phyloP scores from a whole-genome alignment of 2,329 filamentous ascomycete genomes.

The Colletotrichum lindemuthianum region DNA sequence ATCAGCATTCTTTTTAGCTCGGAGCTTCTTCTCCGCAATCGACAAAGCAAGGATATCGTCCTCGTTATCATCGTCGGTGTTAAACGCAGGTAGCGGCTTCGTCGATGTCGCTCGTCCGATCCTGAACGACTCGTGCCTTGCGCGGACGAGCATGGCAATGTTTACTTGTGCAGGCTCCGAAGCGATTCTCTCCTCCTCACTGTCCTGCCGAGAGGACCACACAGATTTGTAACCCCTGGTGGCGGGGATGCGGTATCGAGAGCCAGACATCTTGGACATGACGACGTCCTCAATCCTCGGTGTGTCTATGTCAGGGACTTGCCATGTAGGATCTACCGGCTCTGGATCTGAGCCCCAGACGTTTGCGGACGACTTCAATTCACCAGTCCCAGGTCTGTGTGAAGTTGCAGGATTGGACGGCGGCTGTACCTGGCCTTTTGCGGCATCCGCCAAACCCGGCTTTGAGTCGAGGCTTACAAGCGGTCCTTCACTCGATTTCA shows the following conservation, averaged over 20 bases:
- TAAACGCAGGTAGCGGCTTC: slow-evolving; percentile 22
- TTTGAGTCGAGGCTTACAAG: neutral
- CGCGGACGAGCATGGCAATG: slow-evolving; percentile 22
- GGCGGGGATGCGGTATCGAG: slow-evolving; percentile 30
- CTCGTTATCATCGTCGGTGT: slow-evolving; percentile 39
- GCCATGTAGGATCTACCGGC: slow-evolving; percentile 50
- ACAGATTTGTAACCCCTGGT: slow-evolving; percentile 27
- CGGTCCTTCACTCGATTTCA: too few species aligned
- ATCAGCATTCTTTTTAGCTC: neutral
- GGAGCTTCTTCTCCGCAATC: neutral
- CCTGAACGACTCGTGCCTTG: slow-evolving; percentile 13
- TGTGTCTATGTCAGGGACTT: slow-evolving; percentile 47
- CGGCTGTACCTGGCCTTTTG: slow-evolving; percentile 17
- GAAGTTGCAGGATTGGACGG: slow-evolving; percentile 38
- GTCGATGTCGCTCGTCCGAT: slow-evolving; percentile 23
- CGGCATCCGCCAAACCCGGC: neutral
- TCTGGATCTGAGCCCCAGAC: slow-evolving; percentile 34
- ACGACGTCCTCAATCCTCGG: slow-evolving; percentile 36
- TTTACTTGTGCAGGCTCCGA: slow-evolving; percentile 7
- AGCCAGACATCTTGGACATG: slow-evolving; percentile 17
- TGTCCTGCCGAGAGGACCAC: slow-evolving; percentile 33
- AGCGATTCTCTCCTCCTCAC: slow-evolving; percentile 10
- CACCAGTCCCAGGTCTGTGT: slow-evolving; percentile 37
- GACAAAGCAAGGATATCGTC: slow-evolving; percentile 44
- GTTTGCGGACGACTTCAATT: slow-evolving; percentile 22